Conservation (phyloP, 2,329 filamentous ascomycete genomes). For the Coniochaeta sp. region DNA sequence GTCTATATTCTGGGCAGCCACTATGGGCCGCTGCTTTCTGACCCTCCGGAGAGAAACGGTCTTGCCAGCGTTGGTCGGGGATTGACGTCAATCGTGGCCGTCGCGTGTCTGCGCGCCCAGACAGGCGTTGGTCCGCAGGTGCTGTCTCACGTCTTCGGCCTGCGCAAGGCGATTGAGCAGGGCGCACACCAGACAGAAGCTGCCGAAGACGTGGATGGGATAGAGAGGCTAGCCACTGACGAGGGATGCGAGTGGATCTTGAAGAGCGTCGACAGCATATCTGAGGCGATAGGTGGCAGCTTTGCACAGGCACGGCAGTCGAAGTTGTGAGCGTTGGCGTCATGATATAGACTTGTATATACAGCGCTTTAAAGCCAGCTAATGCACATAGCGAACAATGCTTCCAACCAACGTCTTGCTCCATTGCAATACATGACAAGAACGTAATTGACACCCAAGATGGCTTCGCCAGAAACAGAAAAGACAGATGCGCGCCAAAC, state of each 20-base stretch:
- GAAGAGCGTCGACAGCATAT: conserved; percentile 34
- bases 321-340: conserved; percentile 14
- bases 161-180: conserved; percentile 69
- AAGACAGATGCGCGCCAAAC: not conserved
- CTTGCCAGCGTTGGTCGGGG: conserved; percentile 56
- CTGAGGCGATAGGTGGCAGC: conserved; percentile 34
- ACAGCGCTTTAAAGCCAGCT: not conserved
- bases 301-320: conserved; percentile 23
- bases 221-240: conserved; percentile 35
- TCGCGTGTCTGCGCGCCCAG: conserved; percentile 69
- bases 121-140: conserved; percentile 80
- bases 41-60: conserved; percentile 45
- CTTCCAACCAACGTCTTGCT: not conserved
- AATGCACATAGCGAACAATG: not conserved
- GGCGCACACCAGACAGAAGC: conserved; percentile 37
- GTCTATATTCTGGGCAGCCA: conserved; percentile 70
- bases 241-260: conserved; percentile 41
- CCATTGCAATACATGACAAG: not conserved
- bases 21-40: conserved; percentile 66
- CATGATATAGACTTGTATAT: not conserved
- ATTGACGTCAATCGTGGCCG: conserved; percentile 64
- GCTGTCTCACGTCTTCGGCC: conserved; percentile 70
- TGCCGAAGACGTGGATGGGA: conserved; percentile 20
- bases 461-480: not conserved
- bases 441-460: not conserved